Conservation (phyloP, 2,329 filamentous ascomycete species). For the Cercospora nicotianae region DNA sequence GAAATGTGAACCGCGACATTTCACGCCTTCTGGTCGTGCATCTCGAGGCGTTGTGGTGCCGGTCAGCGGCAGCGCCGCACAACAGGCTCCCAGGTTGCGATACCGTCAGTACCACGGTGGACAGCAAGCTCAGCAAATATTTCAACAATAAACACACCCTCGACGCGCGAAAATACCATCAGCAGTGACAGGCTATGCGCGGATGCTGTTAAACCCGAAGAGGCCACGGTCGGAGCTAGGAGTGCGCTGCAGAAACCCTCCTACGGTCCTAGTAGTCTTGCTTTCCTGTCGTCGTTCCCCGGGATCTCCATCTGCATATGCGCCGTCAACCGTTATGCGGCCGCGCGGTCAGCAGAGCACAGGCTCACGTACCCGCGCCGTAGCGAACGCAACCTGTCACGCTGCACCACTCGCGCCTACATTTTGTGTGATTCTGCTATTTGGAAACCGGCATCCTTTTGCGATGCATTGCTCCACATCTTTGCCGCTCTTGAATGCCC, state of each 20-base stretch:
- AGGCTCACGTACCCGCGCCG: neutral
- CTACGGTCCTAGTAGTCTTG: neutral
- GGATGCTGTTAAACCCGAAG: neutral
- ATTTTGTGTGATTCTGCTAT: neutral
- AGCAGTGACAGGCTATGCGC: neutral
- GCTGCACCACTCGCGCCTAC: neutral
- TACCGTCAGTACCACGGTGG: neutral
- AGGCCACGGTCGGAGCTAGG: neutral
- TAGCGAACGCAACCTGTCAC: constrained; percentile 5
- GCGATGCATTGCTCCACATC: neutral
- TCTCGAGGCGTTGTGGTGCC: neutral
- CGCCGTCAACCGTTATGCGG: neutral
- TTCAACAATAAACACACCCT: neutral
- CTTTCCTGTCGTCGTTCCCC: neutral
- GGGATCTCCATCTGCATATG: neutral
- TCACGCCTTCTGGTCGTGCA: neutral
- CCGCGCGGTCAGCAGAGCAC: neutral
- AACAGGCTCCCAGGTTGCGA: neutral
- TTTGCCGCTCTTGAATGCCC: neutral
- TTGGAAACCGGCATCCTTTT: neutral
- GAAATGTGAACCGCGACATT: neutral
- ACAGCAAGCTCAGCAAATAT: neutral
- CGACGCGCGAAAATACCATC: neutral
- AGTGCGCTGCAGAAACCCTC: neutral
- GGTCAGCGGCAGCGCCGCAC: neutral